phyloP scores from a whole-genome alignment of 1,284 basidiomycete species.

The Mrakiaceae sp. region DNA sequence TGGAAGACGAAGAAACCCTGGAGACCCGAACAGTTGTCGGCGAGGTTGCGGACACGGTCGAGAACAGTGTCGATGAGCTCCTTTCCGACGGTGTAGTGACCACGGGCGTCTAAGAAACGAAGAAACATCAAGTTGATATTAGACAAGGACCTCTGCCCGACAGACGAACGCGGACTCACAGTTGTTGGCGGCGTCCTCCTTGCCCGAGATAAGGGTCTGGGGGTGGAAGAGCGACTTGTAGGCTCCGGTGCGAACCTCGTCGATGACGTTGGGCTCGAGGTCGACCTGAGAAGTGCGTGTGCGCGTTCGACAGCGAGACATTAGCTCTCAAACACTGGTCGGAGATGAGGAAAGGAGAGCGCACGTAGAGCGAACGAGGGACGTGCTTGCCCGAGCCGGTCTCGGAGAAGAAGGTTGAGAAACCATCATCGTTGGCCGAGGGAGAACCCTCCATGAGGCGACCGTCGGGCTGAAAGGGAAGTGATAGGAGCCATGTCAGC shows the following conservation, averaged over 20 bases:
- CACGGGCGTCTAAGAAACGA: slow-evolving; percentile 67
- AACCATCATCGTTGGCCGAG: slow-evolving; percentile 71
- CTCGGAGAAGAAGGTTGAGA: slow-evolving; percentile 63
- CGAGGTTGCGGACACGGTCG: slow-evolving; percentile 90
- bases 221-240: slow-evolving; percentile 97
- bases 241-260: slow-evolving; percentile 88
- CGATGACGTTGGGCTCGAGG: slow-evolving; percentile 90
- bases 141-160: background rate
- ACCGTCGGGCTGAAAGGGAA: slow-evolving; percentile 64
- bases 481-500: background rate
- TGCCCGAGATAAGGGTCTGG: slow-evolving; percentile 96
- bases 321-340: background rate
- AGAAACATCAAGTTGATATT: background rate
- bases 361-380: slow-evolving; percentile 85
- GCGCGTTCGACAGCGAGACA: slow-evolving; percentile 22
- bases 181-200: slow-evolving; percentile 99
- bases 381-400: slow-evolving; percentile 87
- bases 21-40: slow-evolving; percentile 94
- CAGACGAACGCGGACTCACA: slow-evolving; percentile 46
- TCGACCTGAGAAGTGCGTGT: slow-evolving; percentile 44
- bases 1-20: slow-evolving; percentile 99
- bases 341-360: slow-evolving; percentile 20
- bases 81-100: slow-evolving; percentile 96
- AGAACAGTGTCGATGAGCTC: slow-evolving; percentile 82
- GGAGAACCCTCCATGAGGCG: slow-evolving; percentile 66